Evolutionary conservation across 2,329 filamentous ascomycete genomes (phyloP).

Genomic region (Xylaria sp.): DNA sequence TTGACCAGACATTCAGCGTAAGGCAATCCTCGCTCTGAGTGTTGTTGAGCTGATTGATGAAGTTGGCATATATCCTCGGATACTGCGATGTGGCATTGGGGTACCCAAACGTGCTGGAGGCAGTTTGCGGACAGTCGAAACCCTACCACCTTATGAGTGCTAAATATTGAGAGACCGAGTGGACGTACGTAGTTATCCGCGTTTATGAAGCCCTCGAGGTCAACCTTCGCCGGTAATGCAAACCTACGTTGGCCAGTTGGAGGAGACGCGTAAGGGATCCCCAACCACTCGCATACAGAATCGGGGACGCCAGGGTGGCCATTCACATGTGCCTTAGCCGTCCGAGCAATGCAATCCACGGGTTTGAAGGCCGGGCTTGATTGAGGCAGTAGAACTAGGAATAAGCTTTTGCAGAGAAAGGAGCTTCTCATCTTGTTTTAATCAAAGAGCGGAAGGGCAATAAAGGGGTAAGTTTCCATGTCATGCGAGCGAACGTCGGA

Average conservation of each 20-base stretch:
- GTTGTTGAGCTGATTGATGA: slow-evolving; percentile 30
- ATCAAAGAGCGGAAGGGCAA: neutral
- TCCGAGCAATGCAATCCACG: slow-evolving; percentile 18
- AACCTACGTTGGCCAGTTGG: slow-evolving; percentile 28
- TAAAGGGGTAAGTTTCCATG: neutral
- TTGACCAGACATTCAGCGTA: slow-evolving; percentile 27
- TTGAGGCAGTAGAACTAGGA: slow-evolving; percentile 12
- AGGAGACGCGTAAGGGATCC: slow-evolving; percentile 28
- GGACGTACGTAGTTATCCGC: slow-evolving; percentile 23
- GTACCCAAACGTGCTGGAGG: slow-evolving; percentile 18
- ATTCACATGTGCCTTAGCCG: slow-evolving; percentile 19
- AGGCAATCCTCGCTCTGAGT: slow-evolving; percentile 28
- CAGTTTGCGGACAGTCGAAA: slow-evolving; percentile 28
- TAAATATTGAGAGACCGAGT: neutral
- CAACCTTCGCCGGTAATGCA: slow-evolving; percentile 4
- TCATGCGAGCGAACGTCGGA: neutral
- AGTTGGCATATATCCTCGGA: slow-evolving; percentile 16
- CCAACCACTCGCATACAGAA: slow-evolving; percentile 29
- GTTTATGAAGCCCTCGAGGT: slow-evolving; percentile 15
- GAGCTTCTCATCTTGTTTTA: slow-evolving; percentile 8
- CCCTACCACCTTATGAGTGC: slow-evolving; percentile 18
- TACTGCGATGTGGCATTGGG: slow-evolving; percentile 29
- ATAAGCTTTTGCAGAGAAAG: neutral
- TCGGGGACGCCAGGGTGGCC: slow-evolving; percentile 13
- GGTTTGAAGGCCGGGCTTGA: neutral